Evolutionary conservation across 2,329 filamentous ascomycete genomes (phyloP), one percentile per base, ranked within the genome.

Genomic region (Calonectria pseudoturangicola): DNA sequence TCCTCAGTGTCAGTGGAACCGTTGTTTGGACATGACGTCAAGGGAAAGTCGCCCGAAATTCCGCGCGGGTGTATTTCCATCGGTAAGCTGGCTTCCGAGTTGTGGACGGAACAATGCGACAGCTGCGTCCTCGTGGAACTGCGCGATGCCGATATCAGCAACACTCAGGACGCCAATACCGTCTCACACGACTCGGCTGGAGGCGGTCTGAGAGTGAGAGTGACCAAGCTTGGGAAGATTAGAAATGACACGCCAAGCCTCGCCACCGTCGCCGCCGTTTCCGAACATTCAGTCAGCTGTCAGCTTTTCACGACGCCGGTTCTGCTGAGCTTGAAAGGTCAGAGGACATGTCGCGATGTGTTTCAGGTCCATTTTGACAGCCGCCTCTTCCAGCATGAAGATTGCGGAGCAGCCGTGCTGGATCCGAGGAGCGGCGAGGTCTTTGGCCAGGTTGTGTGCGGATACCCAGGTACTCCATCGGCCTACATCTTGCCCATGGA

Each of bases 401-500:
- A 54, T 36, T 54, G 50, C 16, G 50, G 50, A 8, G 50, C 50
- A n/a, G 50, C 50, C 9, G 28, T 54, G 16, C 16, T 54, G 3
- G 50, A 54, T 28, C 50, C 18, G 27, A 10, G 50, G 28, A 54
- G 28, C 28, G 50, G 50, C 18, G 50, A 54, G 28, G 28, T 54
- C 28, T 54, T 54, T 9, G 50, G 50, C 16, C 50, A 54, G 27
- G 50, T 54, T 4, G 28, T 54, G 2, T 33, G 15, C 28, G 50
- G 50, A 33, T 7, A 3, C 16, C 28, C 28, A 12, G 50, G 50
- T 16, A 54, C 50, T 3, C 28, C 5, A 33, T 33, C 30, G 4
- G 50, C 50, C 28, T 54, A 54, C 16, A 54, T 54, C 3, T 28
- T 54, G 28, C 50, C 50, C 50, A 54, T 54, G 9, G 28, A 54